Base-by-base conservation (phyloP, 371 early-diverging fungal genomes). In the Mortierella sp. region DNA sequence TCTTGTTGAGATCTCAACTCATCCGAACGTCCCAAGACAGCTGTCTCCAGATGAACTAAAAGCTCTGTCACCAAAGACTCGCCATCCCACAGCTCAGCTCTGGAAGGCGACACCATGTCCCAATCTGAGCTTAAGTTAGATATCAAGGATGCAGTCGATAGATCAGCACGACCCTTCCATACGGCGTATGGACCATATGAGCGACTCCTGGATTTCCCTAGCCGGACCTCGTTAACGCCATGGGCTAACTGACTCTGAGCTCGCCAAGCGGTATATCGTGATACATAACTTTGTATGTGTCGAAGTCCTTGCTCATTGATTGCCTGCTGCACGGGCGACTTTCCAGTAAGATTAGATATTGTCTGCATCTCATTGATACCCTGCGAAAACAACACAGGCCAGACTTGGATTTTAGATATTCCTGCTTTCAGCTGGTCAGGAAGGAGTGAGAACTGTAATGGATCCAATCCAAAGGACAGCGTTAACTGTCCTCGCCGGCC, bases 331-430 rank as follows among this genome's bases (percentile, higher is more conserved):
- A 76, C 14, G 0, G 76, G 73, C 3, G 72, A 72, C 22, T 76
- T 76, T 28, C 83, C 73, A 26, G 76, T 76, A 11, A 81, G 58
- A 35, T 81, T 70, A 16, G 83, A 75, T 2, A 81, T 57, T 22
- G 77, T 70, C 24, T 81, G 83, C 83, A 81, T 81, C 60, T 81
- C 76, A 43, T 81, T 81, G 67, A 81, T 81, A 6, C 83, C 83
- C 35, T 81, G 83, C 2, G 83, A 70, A 54, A 81, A 81, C 10
- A 81, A 37, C 18, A 76, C 63, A 2, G 83, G 76, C 11, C 47
- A 54, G 24, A 81, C 66, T 35, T 72, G 69, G n/a, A 81, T 81
- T 47, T 67, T 75, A 14, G 73, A 57, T 1, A 68, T 54, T 0
- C 76, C 69, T 2, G 76, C 63, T 35, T 72, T 72, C 39, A 81